Evolutionary conservation across 2,329 filamentous ascomycete genomes (phyloP), one percentile per base, ranked within the genome.

Genomic region (Neofusicoccum laricinum): DNA sequence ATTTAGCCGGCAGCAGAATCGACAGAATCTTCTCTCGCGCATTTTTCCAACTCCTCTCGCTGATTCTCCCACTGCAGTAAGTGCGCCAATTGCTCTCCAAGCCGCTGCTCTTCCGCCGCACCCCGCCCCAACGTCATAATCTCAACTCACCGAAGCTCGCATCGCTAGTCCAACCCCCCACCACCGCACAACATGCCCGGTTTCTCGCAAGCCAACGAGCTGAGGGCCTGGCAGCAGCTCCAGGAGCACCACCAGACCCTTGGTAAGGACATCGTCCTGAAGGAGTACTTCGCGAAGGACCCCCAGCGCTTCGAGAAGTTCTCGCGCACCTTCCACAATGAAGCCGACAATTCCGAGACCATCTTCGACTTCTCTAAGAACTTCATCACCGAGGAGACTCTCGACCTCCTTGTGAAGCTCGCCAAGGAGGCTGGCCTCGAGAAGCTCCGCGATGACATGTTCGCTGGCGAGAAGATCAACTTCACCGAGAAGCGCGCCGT

Each of bases 341-440:
- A 86, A 61, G 89, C 90, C 70, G 91, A 96, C 74, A 85, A 85
- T 73, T 89, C 88, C 71, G 92, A 97, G 69, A 95, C 96, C 73
- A 87, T 99, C 68, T 99, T 98, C 80, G 95, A 99, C 81, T 99
- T 97, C 82, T 95, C 90, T 84, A 99, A 99, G 88, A 99, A 99
- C 87, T 93, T 99, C 80, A 79, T 98, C 73, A 95, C 90, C 67
- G 91, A 97, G 71, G 93, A 98, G 81, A 98, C 94, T 4, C 84
- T 98, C 59, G 85, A 90, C 69, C 85, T 97, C 57, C 86, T 99
- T 62, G 85, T 96, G 72, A 89, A 96, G 83, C 88, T 99, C 32
- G 95, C 95, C 68, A 89, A 93, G 80, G 91, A 98, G 82, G 93
- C 94, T 69, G 89, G 90, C 70, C 80, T 99, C 43, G 93, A 97